Percentiles rank a stretch among this genome's conserved stretches.
Evolutionary conservation across 2,329 filamentous ascomycete genomes (phyloP).

Genomic region (Penicillium concentricum): DNA sequence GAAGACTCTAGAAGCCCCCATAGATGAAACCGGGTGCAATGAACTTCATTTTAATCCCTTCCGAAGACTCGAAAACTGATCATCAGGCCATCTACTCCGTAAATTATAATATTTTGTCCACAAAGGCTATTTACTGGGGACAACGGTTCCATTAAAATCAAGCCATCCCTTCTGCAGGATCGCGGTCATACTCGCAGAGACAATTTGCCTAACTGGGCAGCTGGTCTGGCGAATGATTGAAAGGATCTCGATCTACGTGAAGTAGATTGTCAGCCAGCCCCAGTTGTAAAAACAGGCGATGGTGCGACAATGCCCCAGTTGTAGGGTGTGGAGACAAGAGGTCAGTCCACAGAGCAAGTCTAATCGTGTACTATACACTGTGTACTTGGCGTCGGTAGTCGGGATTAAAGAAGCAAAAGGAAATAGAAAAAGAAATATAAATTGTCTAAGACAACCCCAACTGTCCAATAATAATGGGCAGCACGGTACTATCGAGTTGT

Average conservation of each 20-base stretch:
- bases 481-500: slow-evolving; percentile 8
- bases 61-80: not conserved
- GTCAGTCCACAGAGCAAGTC: slow-evolving; percentile 11
- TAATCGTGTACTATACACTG: too few relatives aligned
- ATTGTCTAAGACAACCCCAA: not conserved
- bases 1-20: not conserved
- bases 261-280: not conserved
- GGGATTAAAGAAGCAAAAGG: not conserved
- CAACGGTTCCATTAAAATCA: not conserved
- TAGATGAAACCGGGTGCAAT: not conserved
- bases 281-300: slow-evolving; percentile 10
- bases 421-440: not conserved
- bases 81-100: not conserved
- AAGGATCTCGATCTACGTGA: not conserved
- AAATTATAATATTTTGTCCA: not conserved
- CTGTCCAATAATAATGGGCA: slow-evolving; percentile 8
- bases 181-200: not conserved
- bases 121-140: not conserved
- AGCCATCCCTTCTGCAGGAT: not conserved
- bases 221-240: not conserved
- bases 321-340: slow-evolving; percentile 8
- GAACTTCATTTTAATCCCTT: not conserved
- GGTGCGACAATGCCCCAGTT: slow-evolving; percentile 15
- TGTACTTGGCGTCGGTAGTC: not conserved
- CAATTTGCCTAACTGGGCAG: not conserved